A percentile compares a stretch with the other conserved stretches of the same genome.
These are phyloP conservation scores for Tricholoma flavovirens DNA, from an alignment of 768 basidiomycete species.

Conservation along the genomic window DNA sequence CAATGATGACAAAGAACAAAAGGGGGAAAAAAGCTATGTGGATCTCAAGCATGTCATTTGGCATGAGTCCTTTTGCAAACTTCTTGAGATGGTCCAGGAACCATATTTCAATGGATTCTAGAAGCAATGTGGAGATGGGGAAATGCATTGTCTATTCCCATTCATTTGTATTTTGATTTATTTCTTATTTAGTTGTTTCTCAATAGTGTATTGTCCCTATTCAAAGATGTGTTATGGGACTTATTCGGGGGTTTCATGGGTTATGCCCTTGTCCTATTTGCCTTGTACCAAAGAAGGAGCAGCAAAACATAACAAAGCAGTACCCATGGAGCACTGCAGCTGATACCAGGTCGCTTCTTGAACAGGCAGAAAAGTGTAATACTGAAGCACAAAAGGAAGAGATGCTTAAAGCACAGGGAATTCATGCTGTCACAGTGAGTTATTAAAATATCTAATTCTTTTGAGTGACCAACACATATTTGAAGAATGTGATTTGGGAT, in stretches of 20 bases:
- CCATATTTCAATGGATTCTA: conserved; percentile 14
- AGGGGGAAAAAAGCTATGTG: conserved; percentile 23
- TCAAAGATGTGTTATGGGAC: not conserved
- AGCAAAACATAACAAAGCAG: conserved; percentile 14
- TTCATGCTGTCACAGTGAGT: conserved; percentile 19
- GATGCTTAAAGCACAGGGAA: conserved; percentile 3
- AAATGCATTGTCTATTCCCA: conserved; percentile 8
- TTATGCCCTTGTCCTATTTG: conserved; percentile 34
- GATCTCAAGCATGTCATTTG: conserved; percentile 31
- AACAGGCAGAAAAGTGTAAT: not conserved
- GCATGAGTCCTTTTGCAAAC: conserved; percentile 28
- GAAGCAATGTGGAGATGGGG: conserved; percentile 17
- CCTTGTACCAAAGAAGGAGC: conserved; percentile 23
- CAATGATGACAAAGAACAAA: conserved; percentile 20
- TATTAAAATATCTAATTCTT: not conserved
- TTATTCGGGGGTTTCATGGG: conserved; percentile 9
- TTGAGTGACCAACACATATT: not conserved
- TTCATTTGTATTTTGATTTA: conserved; percentile 14
- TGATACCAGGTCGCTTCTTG: conserved; percentile 4
- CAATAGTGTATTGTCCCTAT: not conserved
- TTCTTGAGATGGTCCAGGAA: conserved; percentile 21
- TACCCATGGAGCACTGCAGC: conserved; percentile 15
- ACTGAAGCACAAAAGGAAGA: not conserved
- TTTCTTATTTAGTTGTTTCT: not conserved
- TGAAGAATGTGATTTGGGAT: not conserved